Evolutionary conservation across 257 asterid species (phyloP), one percentile per base, ranked within the genome.

Genomic region (Cruciata laevipes): DNA sequence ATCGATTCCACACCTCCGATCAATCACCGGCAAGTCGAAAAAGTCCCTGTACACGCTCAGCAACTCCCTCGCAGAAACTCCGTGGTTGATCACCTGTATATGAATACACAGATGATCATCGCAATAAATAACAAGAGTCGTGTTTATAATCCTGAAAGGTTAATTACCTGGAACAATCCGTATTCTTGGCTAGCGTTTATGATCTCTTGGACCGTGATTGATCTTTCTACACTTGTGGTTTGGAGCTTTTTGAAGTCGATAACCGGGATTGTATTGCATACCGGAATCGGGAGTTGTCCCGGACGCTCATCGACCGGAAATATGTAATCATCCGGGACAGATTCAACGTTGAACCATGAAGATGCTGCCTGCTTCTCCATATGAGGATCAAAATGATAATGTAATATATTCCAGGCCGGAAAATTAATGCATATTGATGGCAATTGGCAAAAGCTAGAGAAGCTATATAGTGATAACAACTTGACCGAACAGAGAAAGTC

Each of bases 321-420:
- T 44, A 63, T 63, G 69, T 82, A 82, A 51, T 75, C 79, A 17
- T 64, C 59, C 18, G 90, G 87, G 49, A 88, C 93, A 59, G 74
- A 65, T 81, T 78, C 65, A 59, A 88, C 85, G 69, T 78, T 23
- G 56, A 69, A 85, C 95, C 89, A 85, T 71, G 55, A 47, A 1
- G 55, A 47, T 47, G 49, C 61, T 42, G 66, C 14, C 14, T 42
- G 70, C 51, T 65, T 42, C 58, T 63, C 68, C 68, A 63, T 76
- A 69, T 42, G 7, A 37, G 40, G 2, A 37, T 37, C 12, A 37
- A 42, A 42, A 9, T 47, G 55, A 47, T 47, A 5, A 47, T 47
- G 3, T 16, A 5, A 47, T 16, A 47, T 3, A 47, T 14, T 14
- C 55, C 6, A 5, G 7, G 55, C 25, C 60, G 7, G 20, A 53